phyloP scores from a whole-genome alignment of 2,329 filamentous ascomycete genomes.

The Akanthomyces muscarius region DNA sequence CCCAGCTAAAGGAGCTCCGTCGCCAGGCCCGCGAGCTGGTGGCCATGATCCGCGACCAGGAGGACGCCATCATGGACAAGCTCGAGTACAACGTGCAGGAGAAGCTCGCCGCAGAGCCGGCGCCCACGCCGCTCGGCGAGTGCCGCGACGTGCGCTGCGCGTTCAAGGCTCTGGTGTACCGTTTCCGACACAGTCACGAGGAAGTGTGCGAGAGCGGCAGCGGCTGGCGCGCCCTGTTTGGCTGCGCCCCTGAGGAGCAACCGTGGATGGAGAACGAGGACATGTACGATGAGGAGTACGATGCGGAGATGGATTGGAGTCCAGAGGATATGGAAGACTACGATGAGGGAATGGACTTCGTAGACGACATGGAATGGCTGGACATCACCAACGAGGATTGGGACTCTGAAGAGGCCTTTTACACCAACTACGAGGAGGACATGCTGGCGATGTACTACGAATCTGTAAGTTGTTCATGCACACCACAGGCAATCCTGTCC shows the following conservation, averaged over 20 bases:
- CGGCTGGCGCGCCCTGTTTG: slow-evolving; percentile 12
- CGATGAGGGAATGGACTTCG: background rate
- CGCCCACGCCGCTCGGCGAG: slow-evolving; percentile 23
- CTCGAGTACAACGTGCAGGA: slow-evolving; percentile 21
- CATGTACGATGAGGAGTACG: background rate
- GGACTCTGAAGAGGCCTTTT: background rate
- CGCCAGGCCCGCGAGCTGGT: slow-evolving; percentile 39
- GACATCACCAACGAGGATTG: background rate
- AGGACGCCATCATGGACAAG: slow-evolving; percentile 35
- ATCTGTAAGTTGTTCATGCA: slow-evolving; percentile 1
- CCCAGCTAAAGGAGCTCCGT: slow-evolving; percentile 41
- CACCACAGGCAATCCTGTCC: background rate
- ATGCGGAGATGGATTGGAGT: background rate
- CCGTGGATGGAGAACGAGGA: background rate
- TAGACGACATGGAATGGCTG: background rate
- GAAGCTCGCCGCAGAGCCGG: slow-evolving; percentile 16
- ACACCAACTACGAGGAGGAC: background rate
- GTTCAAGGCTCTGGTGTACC: slow-evolving; percentile 35
- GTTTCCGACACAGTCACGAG: slow-evolving; percentile 32
- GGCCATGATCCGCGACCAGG: slow-evolving; percentile 40
- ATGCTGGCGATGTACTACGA: background rate
- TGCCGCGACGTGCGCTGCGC: slow-evolving; percentile 43
- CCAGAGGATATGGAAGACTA: background rate
- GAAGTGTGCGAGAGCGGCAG: slow-evolving; percentile 21
- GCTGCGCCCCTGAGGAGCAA: slow-evolving; percentile 2